phyloP scores from a whole-genome alignment of 805 yeast species.

The Lachancea nothofagi region DNA sequence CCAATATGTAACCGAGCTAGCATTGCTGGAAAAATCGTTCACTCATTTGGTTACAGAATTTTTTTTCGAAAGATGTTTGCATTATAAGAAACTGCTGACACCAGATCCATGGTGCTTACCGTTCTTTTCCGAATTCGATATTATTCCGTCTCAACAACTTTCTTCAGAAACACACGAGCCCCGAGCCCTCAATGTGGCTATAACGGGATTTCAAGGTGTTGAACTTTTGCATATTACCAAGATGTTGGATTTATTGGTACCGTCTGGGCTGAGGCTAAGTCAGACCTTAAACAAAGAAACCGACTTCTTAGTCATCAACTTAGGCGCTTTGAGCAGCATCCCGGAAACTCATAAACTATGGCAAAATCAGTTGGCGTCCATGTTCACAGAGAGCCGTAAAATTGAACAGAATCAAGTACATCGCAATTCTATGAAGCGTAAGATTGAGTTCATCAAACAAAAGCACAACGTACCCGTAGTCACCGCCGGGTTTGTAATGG shows the following conservation, averaged over 20 bases:
- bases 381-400: constrained; percentile 18
- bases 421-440: constrained; percentile 31
- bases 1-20: not conserved
- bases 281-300: constrained; percentile 28
- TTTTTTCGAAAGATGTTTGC: constrained; percentile 70
- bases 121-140: constrained; percentile 31
- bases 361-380: constrained; percentile 28
- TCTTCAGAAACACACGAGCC: not conserved
- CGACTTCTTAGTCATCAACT: constrained; percentile 28
- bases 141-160: constrained; percentile 22
- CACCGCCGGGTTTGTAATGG: constrained; percentile 30
- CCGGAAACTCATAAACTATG: constrained; percentile 24
- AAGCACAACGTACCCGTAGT: constrained; percentile 29
- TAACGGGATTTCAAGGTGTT: constrained; percentile 74
- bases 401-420: constrained; percentile 22
- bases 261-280: constrained; percentile 23
- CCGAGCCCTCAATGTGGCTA: constrained; percentile 36
- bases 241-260: constrained; percentile 49
- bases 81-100: constrained; percentile 41
- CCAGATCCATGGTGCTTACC: constrained; percentile 65
- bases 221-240: constrained; percentile 67
- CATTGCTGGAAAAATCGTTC: constrained; percentile 6
- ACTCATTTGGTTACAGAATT: constrained; percentile 60
- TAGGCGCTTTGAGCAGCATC: constrained; percentile 27
- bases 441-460: constrained; percentile 30